These are phyloP conservation scores for Colletotrichum melonis DNA, from an alignment of 2,329 filamentous ascomycete genomes.

Conservation along the genomic window DNA sequence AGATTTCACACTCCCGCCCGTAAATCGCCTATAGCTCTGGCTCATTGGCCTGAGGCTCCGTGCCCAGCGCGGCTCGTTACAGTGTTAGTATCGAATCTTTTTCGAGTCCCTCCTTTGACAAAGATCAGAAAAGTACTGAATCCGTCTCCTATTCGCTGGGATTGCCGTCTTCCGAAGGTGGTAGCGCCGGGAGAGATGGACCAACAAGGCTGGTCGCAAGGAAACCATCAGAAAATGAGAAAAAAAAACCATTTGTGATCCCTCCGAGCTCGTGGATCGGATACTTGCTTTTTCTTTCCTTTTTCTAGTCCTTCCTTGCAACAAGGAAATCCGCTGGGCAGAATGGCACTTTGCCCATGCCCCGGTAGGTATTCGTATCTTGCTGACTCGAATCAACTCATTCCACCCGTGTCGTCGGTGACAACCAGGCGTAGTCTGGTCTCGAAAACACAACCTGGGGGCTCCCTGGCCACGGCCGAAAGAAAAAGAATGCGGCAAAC, in stretches of 20 bases:
- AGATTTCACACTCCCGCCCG: not conserved
- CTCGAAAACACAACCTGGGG: not conserved
- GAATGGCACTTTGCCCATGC: not conserved
- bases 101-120: not conserved
- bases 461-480: not conserved
- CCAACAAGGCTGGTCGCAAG: not conserved
- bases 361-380: not conserved
- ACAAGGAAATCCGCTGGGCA: conserved; percentile 12
- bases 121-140: not conserved
- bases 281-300: conserved; percentile 16
- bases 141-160: conserved; percentile 5
- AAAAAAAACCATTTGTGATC: not conserved
- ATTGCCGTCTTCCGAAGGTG: not conserved
- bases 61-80: not conserved
- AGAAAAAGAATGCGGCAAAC: not conserved
- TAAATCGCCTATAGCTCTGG: not conserved
- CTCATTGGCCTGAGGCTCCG: not conserved
- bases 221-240: not conserved
- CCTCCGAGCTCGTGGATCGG: conserved; percentile 6
- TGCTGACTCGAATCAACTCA: conserved; percentile 19
- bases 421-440: not conserved
- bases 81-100: no score
- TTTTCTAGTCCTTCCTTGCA: not conserved
- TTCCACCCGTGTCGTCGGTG: conserved; percentile 22
- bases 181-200: not conserved